Conservation (phyloP, 2,329 filamentous ascomycete species). For the Tolypocladium album region DNA sequence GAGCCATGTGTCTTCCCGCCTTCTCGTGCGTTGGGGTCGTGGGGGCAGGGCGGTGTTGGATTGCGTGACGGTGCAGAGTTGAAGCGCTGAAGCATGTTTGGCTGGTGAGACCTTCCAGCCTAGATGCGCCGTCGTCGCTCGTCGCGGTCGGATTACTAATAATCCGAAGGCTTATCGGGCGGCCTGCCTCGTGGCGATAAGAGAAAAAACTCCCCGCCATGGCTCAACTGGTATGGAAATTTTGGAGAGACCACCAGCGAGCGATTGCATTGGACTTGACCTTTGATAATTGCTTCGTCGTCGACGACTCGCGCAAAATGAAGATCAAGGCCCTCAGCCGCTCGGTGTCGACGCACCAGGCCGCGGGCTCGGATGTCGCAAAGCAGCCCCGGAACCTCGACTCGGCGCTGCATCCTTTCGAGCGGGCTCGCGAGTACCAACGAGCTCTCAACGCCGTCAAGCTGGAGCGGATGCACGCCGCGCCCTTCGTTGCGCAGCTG, state of each 20-base stretch:
- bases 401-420: constrained; percentile 80
- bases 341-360: constrained; percentile 52
- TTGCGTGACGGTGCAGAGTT: background rate
- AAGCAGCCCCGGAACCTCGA: constrained; percentile 65
- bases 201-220: constrained; percentile 18
- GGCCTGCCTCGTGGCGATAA: constrained; percentile 13
- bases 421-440: constrained; percentile 67
- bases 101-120: background rate
- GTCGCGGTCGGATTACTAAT: constrained; percentile 14
- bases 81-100: background rate
- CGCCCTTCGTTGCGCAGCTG: constrained; percentile 70
- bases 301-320: constrained; percentile 17
- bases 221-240: background rate
- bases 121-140: background rate
- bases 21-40: background rate
- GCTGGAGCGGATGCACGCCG: constrained; percentile 79
- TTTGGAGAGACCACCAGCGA: background rate
- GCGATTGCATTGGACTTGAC: background rate
- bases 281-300: background rate
- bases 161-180: constrained; percentile 18
- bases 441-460: constrained; percentile 68
- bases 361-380: constrained; percentile 53
- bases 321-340: constrained; percentile 59
- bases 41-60: background rate
- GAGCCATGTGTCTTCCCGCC: background rate